Conservation (phyloP, 768 basidiomycete species). For the Tulasnella sp. region DNA sequence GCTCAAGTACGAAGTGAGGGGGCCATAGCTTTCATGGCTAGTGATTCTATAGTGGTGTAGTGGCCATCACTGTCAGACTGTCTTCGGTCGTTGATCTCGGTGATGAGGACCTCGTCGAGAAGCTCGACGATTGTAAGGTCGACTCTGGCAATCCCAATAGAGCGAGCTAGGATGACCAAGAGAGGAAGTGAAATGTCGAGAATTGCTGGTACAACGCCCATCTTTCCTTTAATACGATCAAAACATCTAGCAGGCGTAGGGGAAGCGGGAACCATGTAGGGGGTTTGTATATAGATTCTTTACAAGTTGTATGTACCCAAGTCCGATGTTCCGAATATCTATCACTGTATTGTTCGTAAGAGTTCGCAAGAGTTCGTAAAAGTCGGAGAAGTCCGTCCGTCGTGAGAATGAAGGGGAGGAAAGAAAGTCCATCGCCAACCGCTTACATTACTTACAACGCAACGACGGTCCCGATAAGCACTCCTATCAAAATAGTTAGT, state of each 20-base stretch:
- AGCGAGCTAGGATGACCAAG: too few relatives aligned
- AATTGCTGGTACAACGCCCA: too few relatives aligned
- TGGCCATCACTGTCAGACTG: not conserved
- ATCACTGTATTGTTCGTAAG: not conserved
- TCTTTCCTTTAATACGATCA: too few relatives aligned
- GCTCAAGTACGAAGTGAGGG: not conserved
- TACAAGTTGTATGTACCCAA: not conserved
- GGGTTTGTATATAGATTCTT: not conserved
- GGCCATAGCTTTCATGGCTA: not conserved
- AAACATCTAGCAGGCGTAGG: not conserved
- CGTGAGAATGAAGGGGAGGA: not conserved
- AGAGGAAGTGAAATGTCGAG: not conserved
- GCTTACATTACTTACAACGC: not conserved
- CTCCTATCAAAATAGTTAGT: not conserved
- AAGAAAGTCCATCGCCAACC: not conserved
- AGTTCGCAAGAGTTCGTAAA: not conserved
- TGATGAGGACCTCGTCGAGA: not conserved
- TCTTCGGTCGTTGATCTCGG: not conserved
- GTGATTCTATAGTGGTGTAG: not conserved
- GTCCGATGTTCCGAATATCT: not conserved
- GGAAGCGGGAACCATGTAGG: not conserved
- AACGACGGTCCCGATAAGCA: not conserved
- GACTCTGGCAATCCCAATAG: too few relatives aligned
- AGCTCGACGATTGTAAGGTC: not conserved
- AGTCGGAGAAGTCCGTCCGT: not conserved